Conservation (phyloP, 2,329 filamentous ascomycete species). For the Metarhizium guizhouense region DNA sequence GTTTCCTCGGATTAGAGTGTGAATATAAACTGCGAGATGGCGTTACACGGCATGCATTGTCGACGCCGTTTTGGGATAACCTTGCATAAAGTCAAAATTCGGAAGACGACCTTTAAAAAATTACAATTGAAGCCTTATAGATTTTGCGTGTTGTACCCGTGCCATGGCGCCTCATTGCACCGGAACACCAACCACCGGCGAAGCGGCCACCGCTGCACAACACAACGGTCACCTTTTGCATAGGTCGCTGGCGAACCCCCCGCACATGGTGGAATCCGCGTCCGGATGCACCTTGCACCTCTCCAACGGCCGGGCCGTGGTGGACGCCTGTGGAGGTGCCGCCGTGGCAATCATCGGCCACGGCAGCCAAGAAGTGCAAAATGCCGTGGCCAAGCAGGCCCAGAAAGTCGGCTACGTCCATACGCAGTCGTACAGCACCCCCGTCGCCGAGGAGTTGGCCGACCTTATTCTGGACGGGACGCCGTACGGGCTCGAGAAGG, state of each 20-base stretch:
- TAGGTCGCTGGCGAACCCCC: neutral
- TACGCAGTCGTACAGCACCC: constrained; percentile 16
- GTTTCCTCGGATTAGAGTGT: neutral
- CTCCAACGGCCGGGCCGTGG: neutral
- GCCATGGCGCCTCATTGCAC: neutral
- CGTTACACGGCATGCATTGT: no score
- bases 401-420: constrained; percentile 23
- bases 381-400: constrained; percentile 47
- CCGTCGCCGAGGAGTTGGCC: constrained; percentile 20
- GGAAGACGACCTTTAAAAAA: no score
- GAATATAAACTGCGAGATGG: neutral
- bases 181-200: neutral
- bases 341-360: constrained; percentile 59
- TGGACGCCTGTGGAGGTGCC: constrained; percentile 2
- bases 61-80: no score
- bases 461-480: neutral
- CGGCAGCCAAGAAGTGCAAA: constrained; percentile 43
- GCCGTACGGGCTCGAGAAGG: constrained; percentile 12
- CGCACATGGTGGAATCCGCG: neutral
- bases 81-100: no score
- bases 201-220: neutral
- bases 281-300: neutral
- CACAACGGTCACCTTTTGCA: neutral
- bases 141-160: no score
- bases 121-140: no score